phyloP scores from a whole-genome alignment of 305 asterid species.

The Fraxinus sp. region DNA sequence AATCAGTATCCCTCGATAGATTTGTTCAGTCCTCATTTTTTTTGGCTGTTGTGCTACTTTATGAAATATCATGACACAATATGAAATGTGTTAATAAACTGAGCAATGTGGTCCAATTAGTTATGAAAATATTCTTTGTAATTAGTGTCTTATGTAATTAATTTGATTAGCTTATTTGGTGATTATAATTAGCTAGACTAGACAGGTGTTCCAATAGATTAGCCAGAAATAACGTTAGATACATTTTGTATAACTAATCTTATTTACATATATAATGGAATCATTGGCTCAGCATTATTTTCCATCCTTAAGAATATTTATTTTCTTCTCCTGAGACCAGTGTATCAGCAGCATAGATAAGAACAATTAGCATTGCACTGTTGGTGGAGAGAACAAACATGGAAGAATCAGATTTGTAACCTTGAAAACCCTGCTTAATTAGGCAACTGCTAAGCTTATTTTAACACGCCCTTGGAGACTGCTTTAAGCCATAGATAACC shows the following conservation, averaged over 20 bases:
- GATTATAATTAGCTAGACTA: not conserved
- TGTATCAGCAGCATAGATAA: not conserved
- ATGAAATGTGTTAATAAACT: not conserved
- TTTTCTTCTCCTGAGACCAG: not conserved
- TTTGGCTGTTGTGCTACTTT: not conserved
- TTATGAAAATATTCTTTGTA: not conserved
- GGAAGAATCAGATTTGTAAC: not conserved
- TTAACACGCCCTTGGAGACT: not conserved
- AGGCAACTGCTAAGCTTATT: not conserved
- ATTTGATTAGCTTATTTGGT: not conserved
- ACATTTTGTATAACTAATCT: not conserved
- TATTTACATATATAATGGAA: not conserved
- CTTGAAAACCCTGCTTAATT: not conserved
- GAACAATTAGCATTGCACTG: not conserved
- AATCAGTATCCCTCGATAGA: not conserved
- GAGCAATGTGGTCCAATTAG: not conserved
- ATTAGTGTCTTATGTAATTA: not conserved
- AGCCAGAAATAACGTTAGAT: not conserved
- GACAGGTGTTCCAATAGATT: not conserved
- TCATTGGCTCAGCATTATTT: not conserved
- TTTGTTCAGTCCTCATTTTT: not conserved
- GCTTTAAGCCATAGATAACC: not conserved
- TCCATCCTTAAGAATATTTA: not conserved
- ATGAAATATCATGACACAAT: not conserved
- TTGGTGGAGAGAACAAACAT: not conserved